Percentiles rank a stretch among this genome's conserved stretches.
Evolutionary conservation across 73 alveolate genomes (phyloP).

Genomic region (Paramecium biaurelia): DNA sequence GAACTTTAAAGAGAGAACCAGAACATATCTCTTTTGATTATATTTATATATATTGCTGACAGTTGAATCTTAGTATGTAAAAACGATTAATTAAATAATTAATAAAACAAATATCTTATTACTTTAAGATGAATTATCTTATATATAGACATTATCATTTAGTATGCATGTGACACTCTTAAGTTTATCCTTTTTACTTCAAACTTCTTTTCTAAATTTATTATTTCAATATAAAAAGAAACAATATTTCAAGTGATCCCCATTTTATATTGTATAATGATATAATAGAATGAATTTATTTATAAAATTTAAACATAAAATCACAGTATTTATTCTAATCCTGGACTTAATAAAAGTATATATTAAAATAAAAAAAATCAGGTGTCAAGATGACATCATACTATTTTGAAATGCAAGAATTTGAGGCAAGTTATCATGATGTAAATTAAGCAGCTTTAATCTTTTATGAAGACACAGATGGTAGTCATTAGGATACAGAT

Average conservation of each 20-base stretch:
- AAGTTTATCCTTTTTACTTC: neutral
- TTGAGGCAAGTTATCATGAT: neutral
- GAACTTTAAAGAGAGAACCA: neutral
- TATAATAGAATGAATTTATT: neutral
- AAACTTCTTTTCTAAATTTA: no score
- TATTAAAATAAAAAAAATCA: neutral
- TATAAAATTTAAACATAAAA: neutral
- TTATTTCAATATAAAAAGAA: neutral
- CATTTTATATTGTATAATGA: neutral
- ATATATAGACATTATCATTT: neutral
- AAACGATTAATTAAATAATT: neutral
- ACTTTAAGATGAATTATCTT: neutral
- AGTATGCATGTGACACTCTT: no score
- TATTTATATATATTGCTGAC: no score
- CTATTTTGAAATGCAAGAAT: neutral
- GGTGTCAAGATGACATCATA: slow-evolving; percentile 36
- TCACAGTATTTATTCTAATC: neutral
- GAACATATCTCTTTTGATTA: neutral
- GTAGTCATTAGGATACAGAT: slow-evolving; percentile 33
- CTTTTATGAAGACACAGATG: slow-evolving; percentile 22
- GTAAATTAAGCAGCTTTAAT: slow-evolving; percentile 3
- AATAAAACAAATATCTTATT: no score
- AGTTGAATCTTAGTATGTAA: neutral
- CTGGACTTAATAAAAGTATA: neutral
- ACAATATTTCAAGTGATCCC: neutral